Conservation (phyloP, 441 rosid genomes). For the Capsella rubella region DNA sequence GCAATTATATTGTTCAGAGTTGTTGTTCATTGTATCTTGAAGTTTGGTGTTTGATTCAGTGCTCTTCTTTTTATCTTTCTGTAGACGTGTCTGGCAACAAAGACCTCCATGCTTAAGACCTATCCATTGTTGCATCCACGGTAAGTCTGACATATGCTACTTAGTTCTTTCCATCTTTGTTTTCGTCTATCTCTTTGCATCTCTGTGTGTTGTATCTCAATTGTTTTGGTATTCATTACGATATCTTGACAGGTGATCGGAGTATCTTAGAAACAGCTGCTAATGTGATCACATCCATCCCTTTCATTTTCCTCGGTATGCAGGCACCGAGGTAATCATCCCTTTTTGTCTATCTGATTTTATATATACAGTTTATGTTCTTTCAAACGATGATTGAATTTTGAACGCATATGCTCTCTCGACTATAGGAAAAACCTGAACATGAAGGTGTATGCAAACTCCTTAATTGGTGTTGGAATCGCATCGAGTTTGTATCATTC, state of each 20-base stretch:
- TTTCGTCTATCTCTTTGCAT: slow-evolving; percentile 4
- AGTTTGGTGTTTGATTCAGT: slow-evolving; percentile 36
- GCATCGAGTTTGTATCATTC: slow-evolving; percentile 88
- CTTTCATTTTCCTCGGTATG: slow-evolving; percentile 85
- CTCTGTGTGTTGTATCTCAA: neutral
- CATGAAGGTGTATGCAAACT: slow-evolving; percentile 86
- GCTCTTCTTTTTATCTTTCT: slow-evolving; percentile 5
- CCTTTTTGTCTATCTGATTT: slow-evolving; percentile 4
- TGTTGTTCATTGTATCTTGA: neutral
- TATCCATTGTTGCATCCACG: slow-evolving; percentile 63
- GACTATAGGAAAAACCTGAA: slow-evolving; percentile 70
- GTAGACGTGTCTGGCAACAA: slow-evolving; percentile 91
- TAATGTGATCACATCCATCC: slow-evolving; percentile 92
- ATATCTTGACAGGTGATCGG: slow-evolving; percentile 63
- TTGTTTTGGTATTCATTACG: slow-evolving; percentile 3
- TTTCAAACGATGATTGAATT: neutral
- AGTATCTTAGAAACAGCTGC: slow-evolving; percentile 73
- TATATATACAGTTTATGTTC: neutral
- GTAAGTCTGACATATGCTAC: slow-evolving; percentile 47
- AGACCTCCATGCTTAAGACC: slow-evolving; percentile 96
- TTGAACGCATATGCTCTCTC: neutral
- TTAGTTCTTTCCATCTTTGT: slow-evolving; percentile 10
- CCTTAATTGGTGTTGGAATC: slow-evolving; percentile 92
- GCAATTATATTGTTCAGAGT: neutral
- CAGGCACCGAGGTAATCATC: slow-evolving; percentile 86